Conservation (phyloP, 495 filamentous ascomycete genomes). For the Aspergillus baeticus region DNA sequence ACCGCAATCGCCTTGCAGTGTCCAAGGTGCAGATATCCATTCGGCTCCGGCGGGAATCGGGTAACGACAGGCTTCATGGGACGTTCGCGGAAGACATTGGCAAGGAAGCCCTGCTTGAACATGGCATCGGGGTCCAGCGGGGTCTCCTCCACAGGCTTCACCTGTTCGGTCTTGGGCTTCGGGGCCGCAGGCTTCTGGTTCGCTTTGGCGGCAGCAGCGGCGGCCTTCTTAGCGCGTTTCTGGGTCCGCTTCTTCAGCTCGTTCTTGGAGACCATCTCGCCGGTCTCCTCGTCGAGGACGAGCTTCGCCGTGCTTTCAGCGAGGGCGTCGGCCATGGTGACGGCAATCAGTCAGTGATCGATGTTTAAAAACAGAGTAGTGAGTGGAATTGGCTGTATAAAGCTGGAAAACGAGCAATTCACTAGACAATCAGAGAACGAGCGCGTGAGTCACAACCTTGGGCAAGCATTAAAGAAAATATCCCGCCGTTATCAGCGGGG, state of each 20-base stretch:
- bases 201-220: constrained; percentile 32
- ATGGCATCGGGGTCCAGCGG: constrained; percentile 65
- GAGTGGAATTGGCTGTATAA: neutral
- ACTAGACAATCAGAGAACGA: neutral
- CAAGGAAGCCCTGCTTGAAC: constrained; percentile 84
- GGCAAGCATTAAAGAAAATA: neutral
- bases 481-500: constrained; percentile 4
- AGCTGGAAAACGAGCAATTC: neutral
- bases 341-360: neutral
- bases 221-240: constrained; percentile 62
- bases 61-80: constrained; percentile 65
- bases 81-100: constrained; percentile 75
- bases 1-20: constrained; percentile 96
- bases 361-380: neutral
- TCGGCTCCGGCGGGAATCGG: constrained; percentile 90
- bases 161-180: constrained; percentile 27
- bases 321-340: constrained; percentile 56
- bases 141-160: constrained; percentile 38
- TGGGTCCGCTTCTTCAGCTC: constrained; percentile 66
- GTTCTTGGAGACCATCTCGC: constrained; percentile 64
- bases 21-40: constrained; percentile 76
- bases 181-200: constrained; percentile 31
- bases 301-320: constrained; percentile 55
- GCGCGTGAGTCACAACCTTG: neutral
- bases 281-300: constrained; percentile 62